Evolutionary conservation across 2,329 filamentous ascomycete species (phyloP).

Genomic region (Alternaria sp.): DNA sequence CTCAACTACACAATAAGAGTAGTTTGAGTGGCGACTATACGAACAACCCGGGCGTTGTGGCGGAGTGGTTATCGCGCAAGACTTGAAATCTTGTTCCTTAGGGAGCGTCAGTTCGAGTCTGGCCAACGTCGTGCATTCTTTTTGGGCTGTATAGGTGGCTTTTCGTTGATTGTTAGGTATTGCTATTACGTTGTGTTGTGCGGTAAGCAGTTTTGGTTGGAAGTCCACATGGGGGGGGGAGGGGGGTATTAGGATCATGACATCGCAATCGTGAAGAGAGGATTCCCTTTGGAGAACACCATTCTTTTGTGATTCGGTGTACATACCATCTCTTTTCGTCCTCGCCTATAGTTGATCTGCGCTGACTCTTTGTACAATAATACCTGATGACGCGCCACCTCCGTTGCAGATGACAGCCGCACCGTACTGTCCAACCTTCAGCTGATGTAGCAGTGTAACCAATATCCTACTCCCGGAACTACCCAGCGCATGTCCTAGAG

Average conservation of each 20-base stretch:
- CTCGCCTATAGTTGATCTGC: constrained; percentile 33
- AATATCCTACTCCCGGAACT: constrained; percentile 93
- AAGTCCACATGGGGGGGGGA: too few relatives aligned
- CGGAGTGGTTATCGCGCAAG: constrained; percentile 52
- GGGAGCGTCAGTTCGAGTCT: constrained; percentile 51
- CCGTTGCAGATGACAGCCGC: constrained; percentile 97
- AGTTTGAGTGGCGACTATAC: background rate
- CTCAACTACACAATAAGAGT: background rate
- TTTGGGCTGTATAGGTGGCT: background rate
- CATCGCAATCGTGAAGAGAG: background rate
- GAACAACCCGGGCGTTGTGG: constrained; percentile 36
- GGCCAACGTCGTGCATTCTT: constrained; percentile 42
- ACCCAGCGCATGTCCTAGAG: constrained; percentile 88
- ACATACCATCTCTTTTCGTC: background rate
- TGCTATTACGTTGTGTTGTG: background rate
- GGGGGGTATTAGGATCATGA: background rate
- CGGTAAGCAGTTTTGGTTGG: background rate
- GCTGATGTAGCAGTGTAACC: constrained; percentile 87
- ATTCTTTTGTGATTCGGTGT: background rate
- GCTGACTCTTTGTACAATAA: constrained; percentile 82
- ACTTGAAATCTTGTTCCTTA: constrained; percentile 52
- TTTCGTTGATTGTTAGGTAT: background rate
- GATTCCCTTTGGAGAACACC: background rate
- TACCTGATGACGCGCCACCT: constrained; percentile 87
- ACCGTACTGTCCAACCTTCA: constrained; percentile 91